Conservation (phyloP, 345 rosid species). For the Physaria fendleri region DNA sequence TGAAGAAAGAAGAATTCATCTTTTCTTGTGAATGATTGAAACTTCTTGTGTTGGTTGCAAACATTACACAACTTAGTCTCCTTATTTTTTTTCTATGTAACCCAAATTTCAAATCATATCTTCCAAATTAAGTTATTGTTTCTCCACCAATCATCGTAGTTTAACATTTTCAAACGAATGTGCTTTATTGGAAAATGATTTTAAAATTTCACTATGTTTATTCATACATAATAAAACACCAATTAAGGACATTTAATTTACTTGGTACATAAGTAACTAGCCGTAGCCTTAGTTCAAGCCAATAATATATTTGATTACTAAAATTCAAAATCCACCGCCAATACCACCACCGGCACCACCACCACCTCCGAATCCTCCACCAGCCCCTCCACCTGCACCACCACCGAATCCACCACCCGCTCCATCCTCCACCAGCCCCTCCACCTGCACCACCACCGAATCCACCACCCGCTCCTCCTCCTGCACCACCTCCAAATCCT, state of each 20-base stretch:
- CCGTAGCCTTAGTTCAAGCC: conserved; percentile 19
- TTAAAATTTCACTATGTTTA: not conserved
- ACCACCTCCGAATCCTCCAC: conserved; percentile 26
- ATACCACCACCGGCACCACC: conserved; percentile 20
- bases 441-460: conserved; percentile 20
- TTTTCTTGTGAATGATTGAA: no score
- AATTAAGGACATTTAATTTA: conserved; percentile 1
- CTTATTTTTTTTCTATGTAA: no score
- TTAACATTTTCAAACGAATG: no score
- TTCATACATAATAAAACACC: not conserved
- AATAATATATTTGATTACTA: not conserved
- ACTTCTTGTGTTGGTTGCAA: no score
- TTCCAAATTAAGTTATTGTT: no score
- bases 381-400: conserved; percentile 23
- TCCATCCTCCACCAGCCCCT: conserved; percentile 22
- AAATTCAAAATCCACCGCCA: conserved; percentile 19
- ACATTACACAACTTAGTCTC: no score
- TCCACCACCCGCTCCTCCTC: conserved; percentile 21
- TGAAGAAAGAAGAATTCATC: no score
- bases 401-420: conserved; percentile 19
- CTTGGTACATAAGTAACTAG: conserved; percentile 16
- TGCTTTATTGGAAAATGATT: not conserved
- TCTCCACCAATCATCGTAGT: no score
- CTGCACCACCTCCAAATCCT: conserved; percentile 16
- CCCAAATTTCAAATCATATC: no score